Percentiles rank a stretch among this genome's conserved stretches.
phyloP scores from a whole-genome alignment of 352 stramenopile species.

The Elongisporangium undulatum region DNA sequence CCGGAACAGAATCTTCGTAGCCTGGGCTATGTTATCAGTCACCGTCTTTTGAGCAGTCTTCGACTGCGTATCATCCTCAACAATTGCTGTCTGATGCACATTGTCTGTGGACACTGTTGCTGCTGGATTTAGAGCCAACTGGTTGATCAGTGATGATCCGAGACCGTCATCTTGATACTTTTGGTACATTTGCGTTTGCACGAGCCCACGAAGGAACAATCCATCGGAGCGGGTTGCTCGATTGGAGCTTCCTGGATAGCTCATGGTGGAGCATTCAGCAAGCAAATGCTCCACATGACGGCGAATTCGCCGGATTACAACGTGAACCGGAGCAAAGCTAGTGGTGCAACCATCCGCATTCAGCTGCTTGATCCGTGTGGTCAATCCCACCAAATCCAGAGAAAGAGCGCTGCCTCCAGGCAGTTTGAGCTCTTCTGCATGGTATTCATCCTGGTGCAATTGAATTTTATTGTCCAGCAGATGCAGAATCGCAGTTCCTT shows the following conservation, averaged over 20 bases:
- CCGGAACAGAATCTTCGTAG: not conserved
- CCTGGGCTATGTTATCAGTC: not conserved
- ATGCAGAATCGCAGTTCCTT: slow-evolving; percentile 32
- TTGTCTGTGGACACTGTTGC: not conserved
- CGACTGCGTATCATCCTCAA: not conserved
- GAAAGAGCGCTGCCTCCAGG: slow-evolving; percentile 23
- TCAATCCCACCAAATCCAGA: slow-evolving; percentile 29
- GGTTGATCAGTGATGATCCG: not conserved
- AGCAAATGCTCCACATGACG: slow-evolving; percentile 38
- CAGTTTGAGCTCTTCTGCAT: slow-evolving; percentile 13
- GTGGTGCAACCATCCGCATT: slow-evolving; percentile 8
- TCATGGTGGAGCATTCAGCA: slow-evolving; percentile 6
- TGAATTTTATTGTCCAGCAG: slow-evolving; percentile 22
- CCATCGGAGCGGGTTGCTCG: not conserved
- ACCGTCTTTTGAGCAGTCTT: not conserved
- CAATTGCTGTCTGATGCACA: not conserved
- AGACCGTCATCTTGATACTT: slow-evolving; percentile 41
- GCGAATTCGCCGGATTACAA: slow-evolving; percentile 41
- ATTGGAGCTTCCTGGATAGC: not conserved
- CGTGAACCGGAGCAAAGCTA: slow-evolving; percentile 26
- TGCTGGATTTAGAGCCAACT: not conserved
- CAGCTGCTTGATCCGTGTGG: slow-evolving; percentile 24
- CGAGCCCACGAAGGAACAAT: slow-evolving; percentile 22
- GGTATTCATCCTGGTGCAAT: slow-evolving; percentile 28
- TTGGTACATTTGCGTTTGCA: slow-evolving; percentile 50